Base-by-base conservation (phyloP, 208 protist species). In the Crithidia sp. region DNA sequence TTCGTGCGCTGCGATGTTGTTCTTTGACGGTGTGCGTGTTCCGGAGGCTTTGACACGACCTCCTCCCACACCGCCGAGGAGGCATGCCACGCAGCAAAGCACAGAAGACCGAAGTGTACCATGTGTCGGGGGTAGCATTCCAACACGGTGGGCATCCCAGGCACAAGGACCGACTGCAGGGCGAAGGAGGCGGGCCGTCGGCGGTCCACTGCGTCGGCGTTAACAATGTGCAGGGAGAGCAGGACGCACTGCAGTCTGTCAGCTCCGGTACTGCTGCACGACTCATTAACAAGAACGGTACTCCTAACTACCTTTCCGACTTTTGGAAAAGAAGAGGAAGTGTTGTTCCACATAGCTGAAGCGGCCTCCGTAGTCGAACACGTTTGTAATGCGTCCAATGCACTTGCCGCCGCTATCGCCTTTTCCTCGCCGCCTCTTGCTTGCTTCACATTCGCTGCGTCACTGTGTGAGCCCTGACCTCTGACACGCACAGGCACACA, bases 91-190 rank as follows among this genome's bases (percentile, higher is more conserved):
- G 88, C 67, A 0, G 76, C 79, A 62, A 87, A 86, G 57, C 74
- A 77, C 3, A 89, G 65, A 13, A 92, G 19, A 2, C 84, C 88
- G 68, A 95, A 90, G 70, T 93, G 83, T 7, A 95, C 43, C 88
- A 95, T 91, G 49, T 93, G 91, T 2, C 77, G 71, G 4, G 91
- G 84, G 71, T 95, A 95, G 78, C 86, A 92, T 56, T 95, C 86
- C 36, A 93, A 60, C 16, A 80, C 73, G 2, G 82, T 65, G 7
- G 66, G 71, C 36, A 53, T 17, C 10, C 70, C 76, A 0, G 88
- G 87, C 65, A 81, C 81, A 40, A 89, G 76, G 19, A 95, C 65
- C 2, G 88, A 93, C 70, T 95, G 91, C 36, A 95, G 57, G 14
- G 78, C 84, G 71, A 86, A 93, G 10, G 85, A 86, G 12, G 70